These are phyloP conservation scores for Nannizzia gypsea DNA, from an alignment of 2,329 filamentous ascomycete genomes.

Conservation along the genomic window DNA sequence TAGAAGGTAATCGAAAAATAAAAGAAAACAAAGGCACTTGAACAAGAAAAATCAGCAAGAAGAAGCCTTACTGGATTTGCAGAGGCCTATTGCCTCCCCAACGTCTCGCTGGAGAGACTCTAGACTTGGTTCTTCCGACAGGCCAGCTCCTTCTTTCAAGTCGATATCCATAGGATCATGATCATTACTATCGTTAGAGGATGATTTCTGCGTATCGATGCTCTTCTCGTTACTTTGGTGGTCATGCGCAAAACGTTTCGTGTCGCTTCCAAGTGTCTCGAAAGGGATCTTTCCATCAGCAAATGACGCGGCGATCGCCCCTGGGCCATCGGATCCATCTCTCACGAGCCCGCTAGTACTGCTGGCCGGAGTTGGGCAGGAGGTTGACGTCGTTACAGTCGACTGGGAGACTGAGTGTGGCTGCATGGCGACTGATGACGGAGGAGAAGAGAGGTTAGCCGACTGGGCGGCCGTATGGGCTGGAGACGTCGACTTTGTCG, in stretches of 20 bases:
- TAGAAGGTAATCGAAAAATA: too few species aligned
- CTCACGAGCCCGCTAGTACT: constrained; percentile 32
- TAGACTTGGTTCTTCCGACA: constrained; percentile 23
- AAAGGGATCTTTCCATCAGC: constrained; percentile 12
- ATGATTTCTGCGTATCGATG: constrained; percentile 19
- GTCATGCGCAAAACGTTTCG: not conserved
- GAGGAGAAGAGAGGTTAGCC: constrained; percentile 30
- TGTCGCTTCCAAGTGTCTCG: constrained; percentile 2
- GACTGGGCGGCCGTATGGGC: constrained; percentile 33
- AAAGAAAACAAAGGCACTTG: too few species aligned
- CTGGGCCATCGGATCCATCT: constrained; percentile 17
- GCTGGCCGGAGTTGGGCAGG: constrained; percentile 37
- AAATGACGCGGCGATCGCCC: constrained; percentile 6
- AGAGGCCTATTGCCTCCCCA: constrained; percentile 37
- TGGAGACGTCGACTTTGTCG: constrained; percentile 34
- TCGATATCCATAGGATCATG: constrained; percentile 32
- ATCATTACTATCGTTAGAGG: constrained; percentile 13
- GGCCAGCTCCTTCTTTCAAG: constrained; percentile 16
- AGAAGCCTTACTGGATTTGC: constrained; percentile 39
- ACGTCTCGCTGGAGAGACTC: constrained; percentile 37
- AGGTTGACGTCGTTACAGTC: constrained; percentile 29
- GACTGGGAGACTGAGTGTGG: constrained; percentile 33
- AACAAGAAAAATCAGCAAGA: constrained; percentile 16
- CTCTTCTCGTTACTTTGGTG: not conserved
- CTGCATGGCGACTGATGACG: constrained; percentile 33